These are phyloP conservation scores for Colletotrichum camelliae DNA, from an alignment of 2,329 filamentous ascomycete genomes.

Conservation along the genomic window DNA sequence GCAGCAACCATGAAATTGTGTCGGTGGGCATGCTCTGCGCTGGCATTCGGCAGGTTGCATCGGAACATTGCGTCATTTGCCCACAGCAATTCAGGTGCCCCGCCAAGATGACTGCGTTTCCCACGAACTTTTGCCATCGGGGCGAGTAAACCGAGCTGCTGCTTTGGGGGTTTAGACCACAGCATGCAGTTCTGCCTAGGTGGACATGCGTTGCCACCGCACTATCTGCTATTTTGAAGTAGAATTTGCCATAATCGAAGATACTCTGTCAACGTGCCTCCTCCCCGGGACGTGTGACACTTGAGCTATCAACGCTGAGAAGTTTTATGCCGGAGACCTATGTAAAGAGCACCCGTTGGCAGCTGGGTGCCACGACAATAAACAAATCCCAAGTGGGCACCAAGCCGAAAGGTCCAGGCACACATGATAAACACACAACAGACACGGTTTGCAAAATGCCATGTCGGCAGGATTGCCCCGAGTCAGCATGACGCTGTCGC, in stretches of 20 bases:
- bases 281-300: neutral
- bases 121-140: neutral
- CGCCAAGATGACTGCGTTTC: neutral
- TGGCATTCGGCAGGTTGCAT: neutral
- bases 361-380: neutral
- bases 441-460: neutral
- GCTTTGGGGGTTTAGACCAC: neutral
- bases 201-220: neutral
- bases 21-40: neutral
- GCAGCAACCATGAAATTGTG: neutral
- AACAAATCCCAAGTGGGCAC: neutral
- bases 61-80: slow-evolving; percentile 13
- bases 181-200: neutral
- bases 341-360: neutral
- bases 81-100: neutral
- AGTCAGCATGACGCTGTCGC: slow-evolving; percentile 6
- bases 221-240: neutral
- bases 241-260: neutral
- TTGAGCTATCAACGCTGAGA: neutral
- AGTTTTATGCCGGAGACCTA: neutral
- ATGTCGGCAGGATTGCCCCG: neutral
- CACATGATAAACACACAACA: neutral
- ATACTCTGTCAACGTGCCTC: neutral
- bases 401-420: neutral
- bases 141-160: neutral